Evolutionary conservation across 164 flowering plant genomes (phyloP), one percentile per base, ranked within the genome.

Genomic region (Buxus sempervirens): DNA sequence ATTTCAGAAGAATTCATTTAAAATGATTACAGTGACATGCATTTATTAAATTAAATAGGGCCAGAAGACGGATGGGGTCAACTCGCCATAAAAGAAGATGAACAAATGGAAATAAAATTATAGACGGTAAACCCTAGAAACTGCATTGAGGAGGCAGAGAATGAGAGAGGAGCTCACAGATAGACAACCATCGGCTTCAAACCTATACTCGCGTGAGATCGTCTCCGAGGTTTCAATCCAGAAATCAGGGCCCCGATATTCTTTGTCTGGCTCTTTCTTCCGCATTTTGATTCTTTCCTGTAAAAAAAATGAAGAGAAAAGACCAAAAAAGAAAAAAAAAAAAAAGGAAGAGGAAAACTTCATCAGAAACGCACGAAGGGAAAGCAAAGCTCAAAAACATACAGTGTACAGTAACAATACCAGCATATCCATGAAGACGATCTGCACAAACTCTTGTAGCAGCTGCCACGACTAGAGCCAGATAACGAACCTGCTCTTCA

Each of bases 161-260:
- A 41, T 20, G 42, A 28, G 48, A 42, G 27, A n/a, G 45, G 23
- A 23, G 77, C 80, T 75, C 42, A 94, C 98, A 1, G 89, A 81
- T 71, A 95, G 90, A 41, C 68, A 82, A 57, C 88, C 92, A 42
- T 79, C 72, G 65, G 80, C 67, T 54, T 88, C 77, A 68, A 95
- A 95, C 38, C 78, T 82, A 69, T 41, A 95, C 23, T 57, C 82
- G 48, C 79, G 84, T 5, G 90, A 77, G 28, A 88, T 75, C 19
- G 90, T 74, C 23, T 80, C 91, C 9, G 83, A 72, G 42, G 81
- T 83, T 64, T 95, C 98, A 41, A 85, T 67, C 98, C 98, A 95
- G 45, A 45, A 79, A 41, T 86, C 87, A 1, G 90, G 83, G 19
- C 64, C 66, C 55, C 67, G 70, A 45, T 27, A 58, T 42, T 62